Evolutionary conservation across 1,284 basidiomycete genomes (phyloP), one percentile per base, ranked within the genome.

Genomic region (Ustilago shanxiensis): DNA sequence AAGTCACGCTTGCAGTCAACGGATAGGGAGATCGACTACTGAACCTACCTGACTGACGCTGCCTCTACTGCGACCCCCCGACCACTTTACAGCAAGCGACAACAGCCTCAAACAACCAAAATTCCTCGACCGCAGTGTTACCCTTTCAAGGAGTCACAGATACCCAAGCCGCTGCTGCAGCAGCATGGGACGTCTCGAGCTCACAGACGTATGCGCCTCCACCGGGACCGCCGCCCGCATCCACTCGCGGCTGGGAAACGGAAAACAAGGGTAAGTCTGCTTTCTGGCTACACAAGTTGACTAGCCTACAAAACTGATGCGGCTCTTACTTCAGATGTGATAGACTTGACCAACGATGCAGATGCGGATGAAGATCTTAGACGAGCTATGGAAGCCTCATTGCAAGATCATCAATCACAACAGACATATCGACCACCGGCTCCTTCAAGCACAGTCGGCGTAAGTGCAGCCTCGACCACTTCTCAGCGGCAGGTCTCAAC

Each of bases 301-400:
- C 20, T 7, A 44, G 20, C 41, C n/a, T 44, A 44, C 41, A 44
- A n/a, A n/a, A 7, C 41, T 44, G 41, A 53, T 41, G 35, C 29
- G 22, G 9, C 22, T 13, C 41, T 41, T 13, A 18, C 18, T 28
- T 24, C 35, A 64, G 66, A 74, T 44, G 57, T 72, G 24, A 70
- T 78, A 57, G 75, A 78, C 31, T 61, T 78, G 22, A 78, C 71
- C 10, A 64, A 61, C 22, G 75, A 74, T n/a, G 50, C 54, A 14
- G 71, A 74, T 29, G 45, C 60, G 11, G 75, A 78, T 39, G 71
- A 73, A 22, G 75, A 78, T 41, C 64, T 78, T 26, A 33, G 62
- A 47, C 50, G 57, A 49, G 75, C 75, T 20, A 74, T 78, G 75
- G 71, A 55, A 6, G 71, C 71, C 6, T 78, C 75, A 3, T 35